These are phyloP conservation scores for Rosa hybrid DNA, from an alignment of 331 rosid genomes.

Conservation along the genomic window DNA sequence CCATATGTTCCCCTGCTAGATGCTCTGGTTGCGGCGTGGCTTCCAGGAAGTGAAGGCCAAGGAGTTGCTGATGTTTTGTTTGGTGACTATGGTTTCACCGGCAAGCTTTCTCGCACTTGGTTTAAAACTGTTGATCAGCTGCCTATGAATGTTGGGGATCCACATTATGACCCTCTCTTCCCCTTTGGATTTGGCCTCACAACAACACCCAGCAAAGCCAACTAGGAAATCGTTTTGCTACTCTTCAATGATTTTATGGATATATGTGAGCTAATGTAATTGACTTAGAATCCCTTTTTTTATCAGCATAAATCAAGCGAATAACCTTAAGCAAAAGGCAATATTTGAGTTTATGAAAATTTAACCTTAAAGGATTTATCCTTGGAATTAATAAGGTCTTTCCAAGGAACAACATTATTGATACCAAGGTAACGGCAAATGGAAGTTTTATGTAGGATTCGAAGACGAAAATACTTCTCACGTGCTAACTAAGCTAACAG, in stretches of 20 bases:
- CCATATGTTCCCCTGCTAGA: conserved; percentile 48
- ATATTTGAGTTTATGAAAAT: too few relatives aligned
- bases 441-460: too few relatives aligned
- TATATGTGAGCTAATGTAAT: neutral
- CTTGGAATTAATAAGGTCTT: too few relatives aligned
- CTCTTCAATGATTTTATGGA: neutral
- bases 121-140: conserved; percentile 68
- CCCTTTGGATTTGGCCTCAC: conserved; percentile 73
- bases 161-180: conserved; percentile 67
- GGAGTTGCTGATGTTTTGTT: conserved; percentile 67
- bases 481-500: too few relatives aligned
- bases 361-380: too few relatives aligned
- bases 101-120: conserved; percentile 74
- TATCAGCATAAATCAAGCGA: too few relatives aligned
- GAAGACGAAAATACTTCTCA: too few relatives aligned
- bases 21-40: conserved; percentile 74
- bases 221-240: conserved; percentile 10
- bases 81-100: conserved; percentile 68
- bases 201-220: conserved; percentile 37
- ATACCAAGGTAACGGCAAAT: too few relatives aligned
- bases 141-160: conserved; percentile 71
- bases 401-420: too few relatives aligned
- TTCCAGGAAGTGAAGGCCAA: conserved; percentile 78
- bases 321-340: too few relatives aligned
- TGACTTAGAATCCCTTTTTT: neutral